Evolutionary conservation across 2,329 filamentous ascomycete species (phyloP).

Genomic region (Zelopaecilomyces penicillatus): DNA sequence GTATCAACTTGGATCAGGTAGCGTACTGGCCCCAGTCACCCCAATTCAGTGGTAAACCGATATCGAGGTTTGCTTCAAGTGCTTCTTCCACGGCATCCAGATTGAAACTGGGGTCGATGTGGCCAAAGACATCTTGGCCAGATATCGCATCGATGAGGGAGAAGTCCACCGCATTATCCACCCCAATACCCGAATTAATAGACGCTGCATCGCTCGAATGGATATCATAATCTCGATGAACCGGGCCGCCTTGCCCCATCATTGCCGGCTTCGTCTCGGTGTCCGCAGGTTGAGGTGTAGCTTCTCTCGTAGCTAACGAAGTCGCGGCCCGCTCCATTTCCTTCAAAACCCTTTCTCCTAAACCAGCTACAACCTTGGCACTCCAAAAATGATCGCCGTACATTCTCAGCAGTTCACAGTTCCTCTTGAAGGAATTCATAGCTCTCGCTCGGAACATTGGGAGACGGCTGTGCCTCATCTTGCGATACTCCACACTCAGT

Average conservation of each 20-base stretch:
- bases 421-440: conserved; percentile 44
- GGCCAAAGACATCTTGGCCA: conserved; percentile 45
- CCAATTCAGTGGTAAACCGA: conserved; percentile 46
- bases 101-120: conserved; percentile 48
- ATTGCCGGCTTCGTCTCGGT: conserved; percentile 11
- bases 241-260: conserved; percentile 3
- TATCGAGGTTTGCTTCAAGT: conserved; percentile 46
- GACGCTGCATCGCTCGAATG: conserved; percentile 16
- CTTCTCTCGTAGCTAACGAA: conserved; percentile 31
- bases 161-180: conserved; percentile 31
- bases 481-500: conserved; percentile 53
- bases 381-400: conserved; percentile 52
- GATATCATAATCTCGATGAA: conserved; percentile 11
- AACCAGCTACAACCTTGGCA: conserved; percentile 43
- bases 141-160: conserved; percentile 34
- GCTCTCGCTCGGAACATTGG: conserved; percentile 51
- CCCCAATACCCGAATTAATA: conserved; percentile 18
- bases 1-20: conserved; percentile 12
- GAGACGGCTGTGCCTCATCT: conserved; percentile 53
- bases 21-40: conserved; percentile 33
- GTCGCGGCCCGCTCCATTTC: conserved; percentile 49
- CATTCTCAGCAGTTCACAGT: conserved; percentile 43
- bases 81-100: conserved; percentile 46
- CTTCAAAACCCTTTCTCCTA: conserved; percentile 46
- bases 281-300: conserved; percentile 18